Evolutionary conservation across 371 early-diverging fungal species (phyloP), one percentile per base, ranked within the genome.

Genomic region (Lichtheimia ornata): DNA sequence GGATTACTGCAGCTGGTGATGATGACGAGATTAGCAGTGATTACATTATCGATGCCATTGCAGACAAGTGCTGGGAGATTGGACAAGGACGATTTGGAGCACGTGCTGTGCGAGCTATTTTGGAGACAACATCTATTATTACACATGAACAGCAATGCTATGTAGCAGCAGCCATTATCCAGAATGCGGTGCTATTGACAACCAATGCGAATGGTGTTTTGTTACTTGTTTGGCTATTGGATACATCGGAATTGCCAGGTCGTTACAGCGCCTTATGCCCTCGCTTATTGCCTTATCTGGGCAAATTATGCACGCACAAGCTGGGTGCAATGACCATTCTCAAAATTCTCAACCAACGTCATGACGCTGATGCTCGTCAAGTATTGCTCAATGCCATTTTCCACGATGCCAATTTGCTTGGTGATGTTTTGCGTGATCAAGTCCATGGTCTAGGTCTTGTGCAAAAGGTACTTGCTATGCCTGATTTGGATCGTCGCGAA

Each of bases 141-240:
- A 81, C 68, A 2, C 61, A 59, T 40, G 66, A 73, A 41, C 77
- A 77, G 44, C 69, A 67, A 58, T 91, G 91, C 81, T 87, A 91
- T 44, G 93, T 94, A 12, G 93, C 94, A 6, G 86, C 91, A n/a
- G 89, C 95, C 12, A 81, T 97, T 62, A 88, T 93, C 18, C 88
- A 88, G 59, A 86, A 94, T 54, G 88, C 91, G 0, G 76, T 92
- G 22, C 72, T 85, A 14, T 71, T 97, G 40, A 81, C 89, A 0
- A 93, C 91, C 58, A 94, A 94, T 67, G 82, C 94, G 22, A 95
- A 97, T 63, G 97, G 97, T 12, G 83, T 89, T 7, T 67, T 97
- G 57, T 77, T 97, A 65, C 67, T 97, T 30, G 89, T 88, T 20
- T 97, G 97, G 97, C 81, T 97, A 40, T 66, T 94, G 61, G 97